Conservation (phyloP, 805 yeast genomes). For the Cyberlindnera subsufficiens region DNA sequence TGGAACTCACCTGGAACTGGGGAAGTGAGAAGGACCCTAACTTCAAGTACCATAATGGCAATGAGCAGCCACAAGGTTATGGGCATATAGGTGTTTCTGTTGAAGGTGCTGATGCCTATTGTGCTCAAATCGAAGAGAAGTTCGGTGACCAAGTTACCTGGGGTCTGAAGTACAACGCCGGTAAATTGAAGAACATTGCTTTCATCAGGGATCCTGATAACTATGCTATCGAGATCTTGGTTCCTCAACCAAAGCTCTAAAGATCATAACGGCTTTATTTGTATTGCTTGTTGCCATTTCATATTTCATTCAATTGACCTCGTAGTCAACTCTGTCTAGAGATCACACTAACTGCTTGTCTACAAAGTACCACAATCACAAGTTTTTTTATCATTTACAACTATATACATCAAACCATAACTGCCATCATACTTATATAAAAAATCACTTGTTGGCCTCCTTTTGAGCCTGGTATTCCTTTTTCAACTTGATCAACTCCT, state of each 20-base stretch:
- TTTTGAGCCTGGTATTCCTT: conserved; percentile 57
- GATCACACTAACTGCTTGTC: too few relatives aligned
- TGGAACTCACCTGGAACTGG: conserved; percentile 93
- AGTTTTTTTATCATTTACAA: too few relatives aligned
- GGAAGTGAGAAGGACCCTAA: conserved; percentile 81
- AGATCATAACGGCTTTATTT: background rate
- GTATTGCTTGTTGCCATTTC: too few relatives aligned
- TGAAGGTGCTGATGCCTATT: conserved; percentile 52
- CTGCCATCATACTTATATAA: too few relatives aligned
- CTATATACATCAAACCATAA: too few relatives aligned
- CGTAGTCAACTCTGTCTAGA: too few relatives aligned
- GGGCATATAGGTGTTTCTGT: conserved; percentile 80
- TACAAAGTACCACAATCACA: too few relatives aligned
- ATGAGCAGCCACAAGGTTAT: conserved; percentile 73
- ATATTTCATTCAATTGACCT: too few relatives aligned
- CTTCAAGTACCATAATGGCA: conserved; percentile 80
- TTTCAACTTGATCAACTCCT: conserved; percentile 65
- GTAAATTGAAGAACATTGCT: conserved; percentile 55
- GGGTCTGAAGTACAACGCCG: conserved; percentile 51
- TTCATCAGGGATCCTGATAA: conserved; percentile 87
- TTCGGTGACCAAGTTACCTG: conserved; percentile 51
- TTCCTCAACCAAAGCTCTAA: conserved; percentile 25
- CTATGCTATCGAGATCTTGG: conserved; percentile 72
- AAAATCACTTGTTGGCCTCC: background rate
- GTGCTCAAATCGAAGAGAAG: conserved; percentile 40